Conservation (phyloP, 2,329 filamentous ascomycete species). For the Epichloe coenophiala region DNA sequence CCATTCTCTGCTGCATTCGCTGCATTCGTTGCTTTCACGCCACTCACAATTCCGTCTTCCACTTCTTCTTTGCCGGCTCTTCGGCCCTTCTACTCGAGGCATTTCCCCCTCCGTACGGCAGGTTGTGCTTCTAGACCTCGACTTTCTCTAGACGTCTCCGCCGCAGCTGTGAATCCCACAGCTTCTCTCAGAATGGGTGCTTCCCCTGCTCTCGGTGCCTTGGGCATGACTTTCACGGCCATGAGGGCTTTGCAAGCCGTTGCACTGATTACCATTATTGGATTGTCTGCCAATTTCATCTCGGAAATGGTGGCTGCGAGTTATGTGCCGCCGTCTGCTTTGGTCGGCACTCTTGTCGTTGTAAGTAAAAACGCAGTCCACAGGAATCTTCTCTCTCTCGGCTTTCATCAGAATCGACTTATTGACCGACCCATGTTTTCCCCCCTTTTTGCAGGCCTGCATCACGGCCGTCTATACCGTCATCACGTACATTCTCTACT, state of each 20-base stretch:
- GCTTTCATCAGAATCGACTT: not conserved
- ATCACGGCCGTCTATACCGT: conserved; percentile 67
- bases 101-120: conserved; percentile 28
- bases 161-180: conserved; percentile 8
- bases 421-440: too few species aligned
- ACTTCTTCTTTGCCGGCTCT: conserved; percentile 13
- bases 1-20: too few species aligned
- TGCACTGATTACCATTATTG: conserved; percentile 63
- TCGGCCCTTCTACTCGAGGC: conserved; percentile 28
- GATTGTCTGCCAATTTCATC: conserved; percentile 72
- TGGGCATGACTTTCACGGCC: conserved; percentile 66
- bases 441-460: conserved; percentile 46
- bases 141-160: conserved; percentile 27
- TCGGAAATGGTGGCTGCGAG: conserved; percentile 55
- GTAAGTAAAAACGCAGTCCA: conserved; percentile 38
- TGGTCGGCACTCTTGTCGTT: conserved; percentile 67
- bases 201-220: conserved; percentile 48
- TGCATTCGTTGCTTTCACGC: too few species aligned
- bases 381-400: too few species aligned
- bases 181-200: conserved; percentile 27
- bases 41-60: conserved; percentile 21
- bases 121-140: conserved; percentile 23
- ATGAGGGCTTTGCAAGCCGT: conserved; percentile 58
- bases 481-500: conserved; percentile 71
- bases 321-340: conserved; percentile 52